phyloP scores from a whole-genome alignment of 192 early-diverging fungal genomes.

The Rhizoclosmatium globosum region DNA sequence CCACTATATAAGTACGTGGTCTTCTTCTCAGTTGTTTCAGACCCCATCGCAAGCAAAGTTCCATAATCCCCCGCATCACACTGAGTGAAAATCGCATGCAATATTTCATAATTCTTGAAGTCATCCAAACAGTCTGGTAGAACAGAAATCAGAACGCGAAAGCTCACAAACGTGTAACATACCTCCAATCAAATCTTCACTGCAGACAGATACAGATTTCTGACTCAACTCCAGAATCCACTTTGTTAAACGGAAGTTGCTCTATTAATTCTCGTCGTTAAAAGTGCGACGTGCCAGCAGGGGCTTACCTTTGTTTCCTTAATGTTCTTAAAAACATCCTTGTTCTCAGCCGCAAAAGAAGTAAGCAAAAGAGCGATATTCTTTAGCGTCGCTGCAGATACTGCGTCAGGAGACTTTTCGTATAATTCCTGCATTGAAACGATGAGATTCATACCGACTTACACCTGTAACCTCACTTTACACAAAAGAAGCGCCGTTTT shows the following conservation, averaged over 20 bases:
- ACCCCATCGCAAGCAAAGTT: slow-evolving; percentile 23
- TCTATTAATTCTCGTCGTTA: background rate
- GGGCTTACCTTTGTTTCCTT: slow-evolving; percentile 27
- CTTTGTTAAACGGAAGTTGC: slow-evolving; percentile 43
- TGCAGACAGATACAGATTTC: slow-evolving; percentile 47
- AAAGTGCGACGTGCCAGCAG: background rate
- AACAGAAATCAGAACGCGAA: background rate
- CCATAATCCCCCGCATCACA: slow-evolving; percentile 59
- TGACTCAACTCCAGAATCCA: slow-evolving; percentile 51
- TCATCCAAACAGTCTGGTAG: slow-evolving; percentile 51
- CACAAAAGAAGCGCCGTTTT: slow-evolving; percentile 51
- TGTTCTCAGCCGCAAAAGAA: slow-evolving; percentile 41
- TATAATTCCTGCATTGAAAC: slow-evolving; percentile 43
- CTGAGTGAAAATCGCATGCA: slow-evolving; percentile 52
- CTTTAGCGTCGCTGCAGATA: slow-evolving; percentile 40
- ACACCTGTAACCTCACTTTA: slow-evolving; percentile 31
- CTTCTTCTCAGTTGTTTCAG: slow-evolving; percentile 6
- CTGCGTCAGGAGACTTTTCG: slow-evolving; percentile 51
- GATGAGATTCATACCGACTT: background rate
- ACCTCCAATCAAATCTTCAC: slow-evolving; percentile 40
- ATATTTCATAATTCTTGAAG: slow-evolving; percentile 57
- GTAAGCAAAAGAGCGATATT: slow-evolving; percentile 47
- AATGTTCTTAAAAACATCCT: slow-evolving; percentile 47
- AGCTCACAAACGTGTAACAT: background rate
- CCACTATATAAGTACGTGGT: background rate